Conservation (phyloP, 225 moss, liverwort and hornwort genomes). For the Anthoceros angustus region DNA sequence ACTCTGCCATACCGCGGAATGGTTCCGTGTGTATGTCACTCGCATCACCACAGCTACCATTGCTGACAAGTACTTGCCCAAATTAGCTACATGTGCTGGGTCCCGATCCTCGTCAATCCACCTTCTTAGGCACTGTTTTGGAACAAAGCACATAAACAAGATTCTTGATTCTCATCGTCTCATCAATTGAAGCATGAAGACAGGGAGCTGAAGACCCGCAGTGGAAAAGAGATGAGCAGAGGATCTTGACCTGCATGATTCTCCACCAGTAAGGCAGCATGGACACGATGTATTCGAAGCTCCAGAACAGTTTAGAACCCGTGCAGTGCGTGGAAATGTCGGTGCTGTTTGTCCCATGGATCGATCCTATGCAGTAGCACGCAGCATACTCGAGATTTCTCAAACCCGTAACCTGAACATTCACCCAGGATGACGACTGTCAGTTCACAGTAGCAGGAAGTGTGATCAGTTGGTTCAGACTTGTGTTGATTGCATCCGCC, state of each 20-base stretch:
- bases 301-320: constrained; percentile 23
- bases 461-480: background rate
- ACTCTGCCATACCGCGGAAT: constrained; percentile 22
- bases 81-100: constrained; percentile 46
- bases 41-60: constrained; percentile 57
- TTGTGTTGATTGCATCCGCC: background rate
- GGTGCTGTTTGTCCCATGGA: constrained; percentile 36
- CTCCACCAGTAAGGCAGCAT: constrained; percentile 83
- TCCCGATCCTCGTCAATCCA: constrained; percentile 57
- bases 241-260: constrained; percentile 43
- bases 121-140: constrained; percentile 60
- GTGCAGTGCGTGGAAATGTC: constrained; percentile 35
- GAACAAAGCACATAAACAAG: background rate
- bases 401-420: constrained; percentile 31
- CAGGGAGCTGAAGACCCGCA: background rate
- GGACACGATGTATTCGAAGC: constrained; percentile 58
- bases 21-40: constrained; percentile 27
- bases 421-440: background rate
- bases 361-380: constrained; percentile 53
- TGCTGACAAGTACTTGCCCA: constrained; percentile 82
- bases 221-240: background rate
- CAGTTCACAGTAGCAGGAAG: background rate
- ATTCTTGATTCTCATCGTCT: constrained; percentile 9
- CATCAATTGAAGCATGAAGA: background rate
- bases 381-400: constrained; percentile 65